Conservation (phyloP, 139 green algal genomes). For the Closterium sp. region DNA sequence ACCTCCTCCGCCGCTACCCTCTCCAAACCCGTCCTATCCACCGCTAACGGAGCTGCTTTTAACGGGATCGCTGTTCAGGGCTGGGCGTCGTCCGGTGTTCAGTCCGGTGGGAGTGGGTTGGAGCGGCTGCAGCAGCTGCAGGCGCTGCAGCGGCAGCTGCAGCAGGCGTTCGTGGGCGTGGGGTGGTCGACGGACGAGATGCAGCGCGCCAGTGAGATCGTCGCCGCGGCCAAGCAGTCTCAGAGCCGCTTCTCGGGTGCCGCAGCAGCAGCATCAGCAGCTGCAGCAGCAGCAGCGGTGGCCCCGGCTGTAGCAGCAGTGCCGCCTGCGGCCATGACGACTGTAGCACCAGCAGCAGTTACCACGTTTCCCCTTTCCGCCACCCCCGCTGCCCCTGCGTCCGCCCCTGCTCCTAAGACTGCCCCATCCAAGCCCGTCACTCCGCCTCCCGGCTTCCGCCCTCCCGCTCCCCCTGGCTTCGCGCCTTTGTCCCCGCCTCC, state of each 20-base stretch:
- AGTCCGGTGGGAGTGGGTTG: background rate
- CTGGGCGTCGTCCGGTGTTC: background rate
- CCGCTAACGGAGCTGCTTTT: background rate
- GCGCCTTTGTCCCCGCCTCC: background rate
- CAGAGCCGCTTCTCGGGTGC: background rate
- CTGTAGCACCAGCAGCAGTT: background rate
- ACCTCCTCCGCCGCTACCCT: background rate
- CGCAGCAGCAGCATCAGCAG: background rate
- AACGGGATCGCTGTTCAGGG: background rate
- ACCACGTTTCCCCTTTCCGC: background rate
- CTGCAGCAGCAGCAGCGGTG: background rate
- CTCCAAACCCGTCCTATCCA: background rate
- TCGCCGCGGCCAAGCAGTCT: background rate
- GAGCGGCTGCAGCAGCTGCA: background rate
- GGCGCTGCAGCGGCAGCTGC: background rate
- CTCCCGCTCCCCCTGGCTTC: background rate
- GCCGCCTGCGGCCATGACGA: too few relatives aligned
- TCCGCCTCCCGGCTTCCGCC: background rate
- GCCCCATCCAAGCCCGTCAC: background rate
- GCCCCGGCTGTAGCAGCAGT: background rate
- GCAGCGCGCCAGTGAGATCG: background rate
- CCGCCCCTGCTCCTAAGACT: background rate
- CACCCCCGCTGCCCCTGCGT: background rate
- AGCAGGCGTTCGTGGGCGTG: background rate
- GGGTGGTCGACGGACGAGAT: background rate